Evolutionary conservation across 2,329 filamentous ascomycete genomes (phyloP), one percentile per base, ranked within the genome.

Genomic region (Decorospora gaudefroyi): DNA sequence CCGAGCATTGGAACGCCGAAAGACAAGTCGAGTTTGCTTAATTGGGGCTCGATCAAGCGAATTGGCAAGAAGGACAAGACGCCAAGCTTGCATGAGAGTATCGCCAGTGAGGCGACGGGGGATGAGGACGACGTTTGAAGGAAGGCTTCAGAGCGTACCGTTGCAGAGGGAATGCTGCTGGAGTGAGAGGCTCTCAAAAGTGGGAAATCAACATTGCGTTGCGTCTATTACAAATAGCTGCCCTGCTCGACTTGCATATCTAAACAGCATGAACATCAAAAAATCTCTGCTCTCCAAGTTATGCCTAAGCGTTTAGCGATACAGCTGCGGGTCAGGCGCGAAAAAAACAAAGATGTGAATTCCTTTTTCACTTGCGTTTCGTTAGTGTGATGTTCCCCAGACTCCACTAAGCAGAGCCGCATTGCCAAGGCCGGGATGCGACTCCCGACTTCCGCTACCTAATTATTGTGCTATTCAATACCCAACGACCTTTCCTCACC

Each of bases 71-170:
- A 68, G 45, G 68, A 71, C 31, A 74, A 76, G 64, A 73, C 74
- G 46, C 73, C 73, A 3, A 76, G 72, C 53, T 52, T 76, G 39
- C 74, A 74, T 55, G 74, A 73, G 51, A 77, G 74, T 48, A 58
- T 73, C 51, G 61, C 71, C n/a, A 72, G 70, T 51, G 71, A 69
- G 53, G 62, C 62, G 6, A 68, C 64, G n/a, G 65, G 62, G 2
- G 69, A 71, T 35, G 70, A 70, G 39, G 69, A 64, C n/a, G 64
- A 66, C 19, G 57, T 4, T 8, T 26, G 6, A 23, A 21, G 2
- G 41, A 35, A 12, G 26, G 16, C 10, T 13, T 9, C 8, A 44
- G 29, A 18, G 34, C 12, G 22, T 43, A 23, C 10, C 10, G 3
- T 13, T 33, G 16, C 16, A 18, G 2, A 27, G 12, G 11, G 30